Base-by-base conservation (phyloP, 2,329 filamentous ascomycete species). In the Sordariomycetes sp. region DNA sequence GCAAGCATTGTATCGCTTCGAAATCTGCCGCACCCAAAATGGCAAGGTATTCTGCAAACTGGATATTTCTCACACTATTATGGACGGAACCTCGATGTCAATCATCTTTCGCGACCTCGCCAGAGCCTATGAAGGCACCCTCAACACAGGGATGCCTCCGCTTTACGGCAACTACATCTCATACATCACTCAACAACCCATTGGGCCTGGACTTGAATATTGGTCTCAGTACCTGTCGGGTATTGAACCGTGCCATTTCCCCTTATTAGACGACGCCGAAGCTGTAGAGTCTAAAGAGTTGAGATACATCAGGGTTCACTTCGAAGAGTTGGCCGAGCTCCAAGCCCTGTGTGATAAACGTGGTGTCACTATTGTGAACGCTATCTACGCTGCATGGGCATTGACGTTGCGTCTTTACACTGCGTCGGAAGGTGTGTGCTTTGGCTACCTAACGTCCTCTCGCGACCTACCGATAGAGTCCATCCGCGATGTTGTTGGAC, bases 381-480 rank as follows among this genome's bases (percentile, higher is more conserved):
- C 32, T 6, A 14, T 40, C 29, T 32, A 40, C 15, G 20, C 20
- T 8, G 32, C 35, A n/a, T 40, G 39, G 39, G 35, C 39, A 10
- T 14, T 40, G 24, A 21, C 30, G 4, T 26, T 40, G 10, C 30
- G 20, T 10, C 11, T 14, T 8, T 68, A 68, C 40, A 65, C 66
- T 6, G 58, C 57, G 2, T 48, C 53, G 1, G 55, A 56, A 5
- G 64, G 70, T 33, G 57, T 72, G 1, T 64, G 63, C 18, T 74
- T 72, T 37, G 69, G 69, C 3, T 68, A 71, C 35, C 59, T 71
- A 0, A 46, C 68, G 3, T 66, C 66, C 0, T 69, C 68, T 6
- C 55, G 70, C 18, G 68, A 73, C 39, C 54, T 63, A 6, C 61
- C 66, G 3, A 52, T 73, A 3, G 49, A 54, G 4, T 58, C 59